Evolutionary conservation across 140 eudicot genomes (phyloP), one percentile per base, ranked within the genome.

Genomic region (Cichorium intybus): DNA sequence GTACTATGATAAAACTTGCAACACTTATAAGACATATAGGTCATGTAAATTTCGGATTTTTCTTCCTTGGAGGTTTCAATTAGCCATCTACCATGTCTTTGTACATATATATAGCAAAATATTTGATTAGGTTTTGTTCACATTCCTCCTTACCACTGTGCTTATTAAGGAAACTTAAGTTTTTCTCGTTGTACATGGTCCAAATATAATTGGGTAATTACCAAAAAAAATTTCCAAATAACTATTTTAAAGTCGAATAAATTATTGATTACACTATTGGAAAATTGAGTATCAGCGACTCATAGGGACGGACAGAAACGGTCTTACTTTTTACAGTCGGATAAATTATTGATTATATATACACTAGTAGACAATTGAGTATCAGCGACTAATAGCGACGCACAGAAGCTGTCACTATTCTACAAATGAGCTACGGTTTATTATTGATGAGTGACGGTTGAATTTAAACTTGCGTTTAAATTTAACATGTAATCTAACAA

Each of bases 41-140:
- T 64, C 24, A n/a, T 67, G 64, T 24, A 55, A 60, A 27, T 60
- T 70, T 70, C 49, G 76, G 69, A 49, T 3, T 60, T 49, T 60
- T 33, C 45, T 70, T 48, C 3, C 6, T 47, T 60, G 52, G 61
- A 70, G 34, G 60, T 49, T 35, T 35, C 54, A 50, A 5, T 49
- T 22, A 17, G 17, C 41, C 54, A 55, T 22, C 18, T 55, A 48
- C 58, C 33, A 18, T 55, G 56, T 27, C 66, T 68, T 37, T 41
- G 65, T 64, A 41, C 33, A 68, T 45, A 39, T 35, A 34, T 41
- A 12, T 37, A 26, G 12, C 56, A 41, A 56, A 57, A 41, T 9
- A 39, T 24, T 9, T 68, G 4, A 14, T 56, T 56, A 41, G 57
- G 48, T 64, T 43, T 56, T 27, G 56, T 68, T 48, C 33, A 46